Conservation (phyloP, 2,329 filamentous ascomycete genomes). For the Aurifilum marmelostoma region DNA sequence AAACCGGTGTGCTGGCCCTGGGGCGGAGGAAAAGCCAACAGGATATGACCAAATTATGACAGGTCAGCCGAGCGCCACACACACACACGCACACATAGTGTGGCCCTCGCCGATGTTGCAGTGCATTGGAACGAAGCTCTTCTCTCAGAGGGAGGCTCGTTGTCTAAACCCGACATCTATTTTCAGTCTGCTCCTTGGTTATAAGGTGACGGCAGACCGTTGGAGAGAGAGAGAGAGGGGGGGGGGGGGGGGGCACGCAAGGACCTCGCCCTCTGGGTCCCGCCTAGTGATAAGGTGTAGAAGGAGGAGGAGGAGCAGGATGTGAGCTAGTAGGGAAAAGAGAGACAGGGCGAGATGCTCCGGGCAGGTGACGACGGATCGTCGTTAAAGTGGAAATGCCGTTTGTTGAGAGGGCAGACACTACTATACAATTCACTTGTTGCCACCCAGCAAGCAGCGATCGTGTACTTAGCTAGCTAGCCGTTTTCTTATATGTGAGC, state of each 20-base stretch:
- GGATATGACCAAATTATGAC: background rate
- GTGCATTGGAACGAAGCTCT: conserved; percentile 13
- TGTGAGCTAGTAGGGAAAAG: background rate
- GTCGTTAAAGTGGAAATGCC: conserved; percentile 10
- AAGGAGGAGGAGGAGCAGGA: background rate
- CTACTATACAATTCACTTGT: background rate
- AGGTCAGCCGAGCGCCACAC: conserved; percentile 6
- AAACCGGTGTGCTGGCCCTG: background rate
- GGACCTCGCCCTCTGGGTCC: background rate
- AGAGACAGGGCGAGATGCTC: background rate
- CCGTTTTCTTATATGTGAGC: background rate
- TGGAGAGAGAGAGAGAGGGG: no score
- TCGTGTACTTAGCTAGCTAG: background rate
- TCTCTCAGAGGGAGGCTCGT: background rate
- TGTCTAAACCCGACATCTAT: background rate
- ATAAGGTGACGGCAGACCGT: background rate
- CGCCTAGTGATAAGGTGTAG: background rate
- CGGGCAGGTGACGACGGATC: conserved; percentile 4
- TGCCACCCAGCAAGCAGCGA: background rate
- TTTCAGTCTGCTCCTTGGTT: background rate
- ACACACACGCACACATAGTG: background rate
- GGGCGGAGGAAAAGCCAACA: background rate
- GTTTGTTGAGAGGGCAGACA: background rate
- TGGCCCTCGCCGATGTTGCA: conserved; percentile 22
- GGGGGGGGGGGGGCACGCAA: background rate